Evolutionary conservation across 108 stramenopile species (phyloP).

Genomic region (Aurantiochytrium sp.): DNA sequence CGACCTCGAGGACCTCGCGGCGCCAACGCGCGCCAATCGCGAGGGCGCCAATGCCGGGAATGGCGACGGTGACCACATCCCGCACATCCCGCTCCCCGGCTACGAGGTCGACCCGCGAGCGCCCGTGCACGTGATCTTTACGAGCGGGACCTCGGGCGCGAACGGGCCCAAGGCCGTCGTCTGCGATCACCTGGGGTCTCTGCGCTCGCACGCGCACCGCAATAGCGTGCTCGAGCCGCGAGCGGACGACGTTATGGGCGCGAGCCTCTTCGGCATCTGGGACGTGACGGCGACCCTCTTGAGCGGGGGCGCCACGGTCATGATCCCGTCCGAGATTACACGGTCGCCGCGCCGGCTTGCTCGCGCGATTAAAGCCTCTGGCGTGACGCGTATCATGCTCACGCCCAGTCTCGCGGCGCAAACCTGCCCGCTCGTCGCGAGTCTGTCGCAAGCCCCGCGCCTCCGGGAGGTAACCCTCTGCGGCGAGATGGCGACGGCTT

Average conservation of each 20-base stretch:
- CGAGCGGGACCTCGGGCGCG: background rate
- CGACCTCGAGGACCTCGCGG: too few species aligned
- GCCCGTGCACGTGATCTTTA: background rate
- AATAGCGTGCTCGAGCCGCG: background rate
- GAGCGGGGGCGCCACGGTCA: background rate
- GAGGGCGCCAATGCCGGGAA: too few species aligned
- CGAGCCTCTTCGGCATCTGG: background rate
- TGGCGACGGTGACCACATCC: too few species aligned
- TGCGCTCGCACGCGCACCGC: background rate
- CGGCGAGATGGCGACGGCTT: background rate
- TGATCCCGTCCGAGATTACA: background rate
- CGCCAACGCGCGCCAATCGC: too few species aligned
- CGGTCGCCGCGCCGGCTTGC: background rate
- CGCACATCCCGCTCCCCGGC: too few species aligned
- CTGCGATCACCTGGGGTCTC: background rate
- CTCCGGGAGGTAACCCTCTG: background rate
- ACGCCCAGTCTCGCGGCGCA: background rate
- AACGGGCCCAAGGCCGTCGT: background rate
- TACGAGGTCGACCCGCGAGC: background rate
- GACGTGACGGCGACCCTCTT: background rate
- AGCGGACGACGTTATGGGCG: background rate
- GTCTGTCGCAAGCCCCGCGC: too few species aligned
- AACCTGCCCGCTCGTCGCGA: background rate
- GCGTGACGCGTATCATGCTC: background rate
- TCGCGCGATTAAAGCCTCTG: background rate